These are phyloP conservation scores for Clavariopsis aquatica DNA, from an alignment of 495 filamentous ascomycete genomes.

Conservation along the genomic window DNA sequence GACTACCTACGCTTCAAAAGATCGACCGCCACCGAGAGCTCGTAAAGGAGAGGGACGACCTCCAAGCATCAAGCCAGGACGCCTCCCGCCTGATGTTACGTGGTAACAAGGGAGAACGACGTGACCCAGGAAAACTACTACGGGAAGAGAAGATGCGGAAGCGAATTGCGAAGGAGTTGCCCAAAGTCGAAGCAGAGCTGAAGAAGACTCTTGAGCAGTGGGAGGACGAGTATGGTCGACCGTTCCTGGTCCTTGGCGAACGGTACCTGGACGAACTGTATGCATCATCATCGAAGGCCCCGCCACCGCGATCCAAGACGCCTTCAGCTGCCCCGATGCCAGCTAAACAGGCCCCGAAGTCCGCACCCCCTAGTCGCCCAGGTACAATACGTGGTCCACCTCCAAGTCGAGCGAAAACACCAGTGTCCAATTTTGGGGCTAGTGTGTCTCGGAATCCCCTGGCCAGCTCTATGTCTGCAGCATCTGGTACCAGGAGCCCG, in stretches of 20 bases:
- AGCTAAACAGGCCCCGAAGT: constrained; percentile 45
- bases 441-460: constrained; percentile 58
- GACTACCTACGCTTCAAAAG: constrained; percentile 75
- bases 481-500: constrained; percentile 53
- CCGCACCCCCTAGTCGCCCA: constrained; percentile 49
- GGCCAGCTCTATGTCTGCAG: constrained; percentile 45
- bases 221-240: constrained; percentile 91
- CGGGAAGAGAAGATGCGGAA: constrained; percentile 99
- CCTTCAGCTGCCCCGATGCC: constrained; percentile 56
- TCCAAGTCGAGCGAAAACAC: constrained; percentile 64
- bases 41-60: constrained; percentile 81
- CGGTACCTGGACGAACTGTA: constrained; percentile 80
- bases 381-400: constrained; percentile 57
- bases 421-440: constrained; percentile 53
- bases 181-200: constrained; percentile 82
- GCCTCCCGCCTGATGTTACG: constrained; percentile 88
- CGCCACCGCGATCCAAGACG: constrained; percentile 61
- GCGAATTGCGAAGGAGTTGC: constrained; percentile 90
- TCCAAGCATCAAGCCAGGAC: constrained; percentile 86
- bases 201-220: constrained; percentile 78
- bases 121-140: constrained; percentile 91
- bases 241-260: constrained; percentile 89
- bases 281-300: constrained; percentile 61
- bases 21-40: constrained; percentile 83
- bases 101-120: constrained; percentile 83